Base-by-base conservation (phyloP, 768 basidiomycete species). In the Russula sp. region DNA sequence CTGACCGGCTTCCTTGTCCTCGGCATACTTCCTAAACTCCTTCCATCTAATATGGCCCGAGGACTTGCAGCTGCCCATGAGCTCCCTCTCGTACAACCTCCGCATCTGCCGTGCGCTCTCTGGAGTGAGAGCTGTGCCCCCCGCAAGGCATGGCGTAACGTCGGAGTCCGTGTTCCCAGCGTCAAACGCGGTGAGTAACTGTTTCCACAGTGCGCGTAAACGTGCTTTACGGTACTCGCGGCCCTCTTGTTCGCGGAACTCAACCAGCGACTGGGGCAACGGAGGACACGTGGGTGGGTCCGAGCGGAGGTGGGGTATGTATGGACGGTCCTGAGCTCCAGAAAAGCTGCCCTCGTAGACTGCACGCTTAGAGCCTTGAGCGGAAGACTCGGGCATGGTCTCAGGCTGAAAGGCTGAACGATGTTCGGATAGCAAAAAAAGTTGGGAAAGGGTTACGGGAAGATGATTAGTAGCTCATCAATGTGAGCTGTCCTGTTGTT, bases 1-100 rank as follows among this genome's bases (percentile, higher is more conserved):
- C 64, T 70, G 71, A 87, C 91, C 92, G 58, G 78, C 81, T 82
- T 94, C 92, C 75, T 94, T 94, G 60, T 80, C 80, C 66, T 87
- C 82, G 50, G 87, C 88, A 71, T 91, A 94, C 63, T 81, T 75
- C 72, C 81, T 81, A 73, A 93, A 92, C 66, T 84, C 83, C 58
- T 79, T 79, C 88, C 88, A 93, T 40, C 78, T 78, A 68, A 91
- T 81, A 67, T 79, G 77, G 50, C 74, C 77, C 49, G 66, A 18
- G 64, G 75, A 77, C 68, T 71, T 77, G 65, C 74, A 78, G 35
- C 71, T 70, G 63, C 52, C 74, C 70, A 56, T 65, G 65, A 63
- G 73, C 70, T 71, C 76, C 75, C 53, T 60, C 22, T 56, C 27
- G 27, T 61, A 65, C 62, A 45, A 59, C 55, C 60, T 64, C 47